Conservation (phyloP, 106 monocot species). For the Alisma plantagoaquatica region DNA sequence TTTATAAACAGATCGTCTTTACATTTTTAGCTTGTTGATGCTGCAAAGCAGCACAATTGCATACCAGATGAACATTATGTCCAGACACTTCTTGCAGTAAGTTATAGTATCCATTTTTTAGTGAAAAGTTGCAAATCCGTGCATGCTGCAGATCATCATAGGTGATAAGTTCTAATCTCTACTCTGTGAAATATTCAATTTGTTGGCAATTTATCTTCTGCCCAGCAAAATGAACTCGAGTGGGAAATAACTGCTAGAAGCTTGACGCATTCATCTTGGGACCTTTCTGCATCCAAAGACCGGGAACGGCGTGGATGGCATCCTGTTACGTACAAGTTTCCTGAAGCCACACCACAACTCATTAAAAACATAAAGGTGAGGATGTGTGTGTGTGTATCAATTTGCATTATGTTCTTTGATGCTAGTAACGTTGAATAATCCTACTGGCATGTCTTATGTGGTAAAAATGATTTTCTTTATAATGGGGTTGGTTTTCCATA, state of each 20-base stretch:
- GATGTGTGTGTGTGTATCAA: too few species aligned
- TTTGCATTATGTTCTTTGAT: too few species aligned
- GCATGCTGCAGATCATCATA: too few species aligned
- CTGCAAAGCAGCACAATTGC: slow-evolving; percentile 83
- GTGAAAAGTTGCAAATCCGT: too few species aligned
- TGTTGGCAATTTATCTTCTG: too few species aligned
- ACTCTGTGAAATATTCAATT: too few species aligned
- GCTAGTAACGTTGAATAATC: too few species aligned
- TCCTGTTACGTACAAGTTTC: slow-evolving; percentile 83
- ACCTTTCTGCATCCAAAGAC: slow-evolving; percentile 65
- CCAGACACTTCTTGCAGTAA: slow-evolving; percentile 87
- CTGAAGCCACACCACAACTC: slow-evolving; percentile 68
- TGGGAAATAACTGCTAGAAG: slow-evolving; percentile 76
- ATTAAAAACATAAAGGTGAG: slow-evolving; percentile 70
- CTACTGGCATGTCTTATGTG: too few species aligned
- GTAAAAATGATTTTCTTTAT: too few species aligned
- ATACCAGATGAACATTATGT: slow-evolving; percentile 99
- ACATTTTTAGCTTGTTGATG: slow-evolving; percentile 47
- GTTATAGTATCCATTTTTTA: slow-evolving; percentile 3
- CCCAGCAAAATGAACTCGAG: slow-evolving; percentile 83
- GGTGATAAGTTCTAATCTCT: too few species aligned
- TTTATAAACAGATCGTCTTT: background rate
- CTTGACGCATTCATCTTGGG: slow-evolving; percentile 84
- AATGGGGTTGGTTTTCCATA: too few species aligned
- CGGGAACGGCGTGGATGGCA: slow-evolving; percentile 88